Evolutionary conservation across 192 early-diverging fungal species (phyloP), one percentile per base, ranked within the genome.

Genomic region (Diversispora eburnea): DNA sequence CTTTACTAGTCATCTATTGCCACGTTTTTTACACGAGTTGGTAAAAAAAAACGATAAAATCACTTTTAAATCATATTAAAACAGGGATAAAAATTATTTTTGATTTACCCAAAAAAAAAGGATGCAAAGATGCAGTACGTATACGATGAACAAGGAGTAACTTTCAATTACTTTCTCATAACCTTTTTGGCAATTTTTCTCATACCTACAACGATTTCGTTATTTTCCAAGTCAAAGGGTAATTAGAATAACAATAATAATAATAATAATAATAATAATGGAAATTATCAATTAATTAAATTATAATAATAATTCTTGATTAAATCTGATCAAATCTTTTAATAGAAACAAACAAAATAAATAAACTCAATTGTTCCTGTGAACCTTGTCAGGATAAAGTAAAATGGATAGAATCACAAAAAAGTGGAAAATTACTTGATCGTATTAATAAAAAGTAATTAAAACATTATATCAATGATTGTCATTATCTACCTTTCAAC

Each of bases 81-180:
- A 33, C 25, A 33, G 2, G 25, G 2, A 33, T 33, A 33, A 33
- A 33, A 33, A 33, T 33, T n/a, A n/a, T n/a, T n/a, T n/a, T n/a
- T n/a, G n/a, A n/a, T 33, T 33, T 1, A 33, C 25, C 25, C 0
- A 33, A 33, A 9, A 54, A 54, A 54, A 4, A 54, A 54, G n/a
- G n/a, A 17, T 54, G n/a, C 51, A 63, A 63, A 41, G 19, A 71
- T 71, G 69, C 88, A 94, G 78, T 98, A 98, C 86, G 88, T 85
- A 62, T 99, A 97, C 78, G 97, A 99, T 82, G 93, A 95, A 79
- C 86, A 89, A 75, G 97, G 97, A 41, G 91, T 93, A 73, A 94
- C 91, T 75, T 99, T 98, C 85, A 90, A 92, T 82, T 97, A 94
- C 85, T 99, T 95, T 83, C 82, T 96, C 39, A 75, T 97, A 71